phyloP scores from a whole-genome alignment of 257 asterid species.

The Ligustrum vulgare region DNA sequence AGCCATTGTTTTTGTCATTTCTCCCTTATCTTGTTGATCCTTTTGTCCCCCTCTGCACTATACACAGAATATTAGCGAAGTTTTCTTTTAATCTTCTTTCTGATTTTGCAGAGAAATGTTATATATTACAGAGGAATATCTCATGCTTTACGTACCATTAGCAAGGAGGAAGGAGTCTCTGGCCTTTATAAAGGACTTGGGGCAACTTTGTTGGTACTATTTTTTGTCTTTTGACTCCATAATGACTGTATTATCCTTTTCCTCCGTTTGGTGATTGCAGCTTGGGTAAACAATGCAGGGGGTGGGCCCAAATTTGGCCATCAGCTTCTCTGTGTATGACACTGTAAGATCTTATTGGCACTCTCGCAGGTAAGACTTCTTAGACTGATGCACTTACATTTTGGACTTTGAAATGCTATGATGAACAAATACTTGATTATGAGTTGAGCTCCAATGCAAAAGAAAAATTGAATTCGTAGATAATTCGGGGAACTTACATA shows the following conservation, averaged over 20 bases:
- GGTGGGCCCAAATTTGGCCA: slow-evolving; percentile 80
- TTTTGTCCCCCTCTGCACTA: slow-evolving; percentile 5
- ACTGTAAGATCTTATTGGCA: slow-evolving; percentile 70
- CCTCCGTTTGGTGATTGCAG: slow-evolving; percentile 27
- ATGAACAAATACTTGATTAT: background rate
- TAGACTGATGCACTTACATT: slow-evolving; percentile 14
- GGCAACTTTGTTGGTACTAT: slow-evolving; percentile 72
- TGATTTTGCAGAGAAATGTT: slow-evolving; percentile 58
- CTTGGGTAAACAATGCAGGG: slow-evolving; percentile 50
- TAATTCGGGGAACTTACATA: slow-evolving; percentile 13
- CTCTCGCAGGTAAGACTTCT: slow-evolving; percentile 48
- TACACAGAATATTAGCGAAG: slow-evolving; percentile 1
- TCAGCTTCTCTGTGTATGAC: slow-evolving; percentile 83
- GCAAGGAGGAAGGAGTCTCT: slow-evolving; percentile 70
- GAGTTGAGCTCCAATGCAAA: background rate
- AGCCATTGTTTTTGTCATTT: background rate
- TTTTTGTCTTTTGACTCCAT: slow-evolving; percentile 7
- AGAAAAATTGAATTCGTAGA: slow-evolving; percentile 4
- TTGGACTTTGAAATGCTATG: slow-evolving; percentile 16
- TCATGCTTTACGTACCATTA: slow-evolving; percentile 68
- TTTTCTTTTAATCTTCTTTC: slow-evolving; percentile 19
- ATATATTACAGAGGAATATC: slow-evolving; percentile 69
- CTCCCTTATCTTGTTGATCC: slow-evolving; percentile 1
- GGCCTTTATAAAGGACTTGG: slow-evolving; percentile 90
- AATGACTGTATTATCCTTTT: slow-evolving; percentile 6